These are phyloP conservation scores for Wickerhamiella alocasiicola DNA, from an alignment of 805 yeast species.

Conservation along the genomic window DNA sequence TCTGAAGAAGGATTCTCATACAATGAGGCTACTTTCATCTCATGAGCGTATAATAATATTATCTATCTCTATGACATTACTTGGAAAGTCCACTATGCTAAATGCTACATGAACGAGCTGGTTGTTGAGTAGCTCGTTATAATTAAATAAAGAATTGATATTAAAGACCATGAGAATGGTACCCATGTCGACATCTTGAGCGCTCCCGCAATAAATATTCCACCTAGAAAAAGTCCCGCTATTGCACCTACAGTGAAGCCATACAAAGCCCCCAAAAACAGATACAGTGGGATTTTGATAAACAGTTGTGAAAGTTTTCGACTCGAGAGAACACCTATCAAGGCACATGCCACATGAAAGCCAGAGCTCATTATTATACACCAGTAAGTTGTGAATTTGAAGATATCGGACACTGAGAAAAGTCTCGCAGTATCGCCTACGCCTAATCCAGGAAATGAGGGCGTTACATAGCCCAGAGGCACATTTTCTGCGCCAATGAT, in stretches of 20 bases:
- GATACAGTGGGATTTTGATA: constrained; percentile 23
- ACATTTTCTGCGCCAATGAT: constrained; percentile 24
- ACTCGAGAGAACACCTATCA: constrained; percentile 43
- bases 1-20: constrained; percentile 54
- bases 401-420: constrained; percentile 59
- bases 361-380: constrained; percentile 52
- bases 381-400: constrained; percentile 80
- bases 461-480: constrained; percentile 74
- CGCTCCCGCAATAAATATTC: constrained; percentile 66
- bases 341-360: constrained; percentile 53
- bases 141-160: constrained; percentile 54
- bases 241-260: constrained; percentile 65
- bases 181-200: constrained; percentile 92
- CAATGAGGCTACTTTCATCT: constrained; percentile 72
- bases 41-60: constrained; percentile 18
- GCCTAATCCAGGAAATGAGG: constrained; percentile 64
- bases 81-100: neutral
- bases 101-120: constrained; percentile 4
- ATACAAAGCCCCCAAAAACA: constrained; percentile 29
- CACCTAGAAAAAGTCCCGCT: constrained; percentile 61
- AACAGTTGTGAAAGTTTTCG: constrained; percentile 22
- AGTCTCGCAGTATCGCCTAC: constrained; percentile 29
- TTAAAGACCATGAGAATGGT: constrained; percentile 70
- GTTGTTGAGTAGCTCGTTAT: constrained; percentile 39
- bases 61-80: neutral